Conservation (phyloP, 2,329 filamentous ascomycete genomes). For the Xylariaceae sp. region DNA sequence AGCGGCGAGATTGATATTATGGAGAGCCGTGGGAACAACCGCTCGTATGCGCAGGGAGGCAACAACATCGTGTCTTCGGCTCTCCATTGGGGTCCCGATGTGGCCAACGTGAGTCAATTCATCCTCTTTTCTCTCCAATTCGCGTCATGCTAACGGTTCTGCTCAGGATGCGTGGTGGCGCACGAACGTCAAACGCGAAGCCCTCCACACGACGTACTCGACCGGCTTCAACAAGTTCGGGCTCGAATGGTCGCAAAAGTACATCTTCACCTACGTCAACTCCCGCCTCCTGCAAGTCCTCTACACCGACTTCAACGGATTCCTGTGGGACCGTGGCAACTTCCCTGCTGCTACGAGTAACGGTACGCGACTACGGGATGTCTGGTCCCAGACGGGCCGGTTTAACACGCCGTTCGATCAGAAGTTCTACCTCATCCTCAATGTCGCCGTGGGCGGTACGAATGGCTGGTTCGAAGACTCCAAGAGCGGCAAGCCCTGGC, state of each 20-base stretch:
- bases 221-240: constrained; percentile 70
- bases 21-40: constrained; percentile 78
- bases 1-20: constrained; percentile 82
- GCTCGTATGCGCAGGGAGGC: constrained; percentile 68
- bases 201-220: constrained; percentile 69
- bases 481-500: constrained; percentile 69
- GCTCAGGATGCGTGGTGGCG: constrained; percentile 68
- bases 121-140: neutral
- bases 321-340: constrained; percentile 62
- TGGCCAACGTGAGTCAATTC: constrained; percentile 41
- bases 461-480: constrained; percentile 83
- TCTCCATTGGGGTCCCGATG: constrained; percentile 75
- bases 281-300: constrained; percentile 72
- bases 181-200: constrained; percentile 71
- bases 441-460: constrained; percentile 69
- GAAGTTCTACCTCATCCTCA: constrained; percentile 69
- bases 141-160: neutral
- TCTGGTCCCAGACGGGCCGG: constrained; percentile 58
- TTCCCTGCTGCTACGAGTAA: constrained; percentile 62
- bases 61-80: constrained; percentile 76
- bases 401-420: constrained; percentile 69
- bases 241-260: constrained; percentile 82
- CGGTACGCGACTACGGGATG: constrained; percentile 58
- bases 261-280: constrained; percentile 83
- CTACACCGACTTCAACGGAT: constrained; percentile 67